Percentiles rank a stretch among this genome's conserved stretches.
Evolutionary conservation across 345 rosid genomes (phyloP).

Genomic region (Boechera divaricarpa): DNA sequence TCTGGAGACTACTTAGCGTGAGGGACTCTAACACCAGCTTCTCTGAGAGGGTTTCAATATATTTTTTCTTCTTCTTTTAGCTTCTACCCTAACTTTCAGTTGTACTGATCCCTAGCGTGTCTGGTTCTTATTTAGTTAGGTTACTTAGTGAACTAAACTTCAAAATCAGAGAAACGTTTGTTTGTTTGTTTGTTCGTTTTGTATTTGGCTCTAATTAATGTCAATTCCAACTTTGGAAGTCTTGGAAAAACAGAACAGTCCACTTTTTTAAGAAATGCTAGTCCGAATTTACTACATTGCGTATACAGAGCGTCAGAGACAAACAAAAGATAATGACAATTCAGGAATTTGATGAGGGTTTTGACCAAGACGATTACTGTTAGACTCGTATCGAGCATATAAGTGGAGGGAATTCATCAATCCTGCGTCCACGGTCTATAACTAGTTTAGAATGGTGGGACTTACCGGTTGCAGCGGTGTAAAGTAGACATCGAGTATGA

Average conservation of each 20-base stretch:
- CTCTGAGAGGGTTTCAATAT: constrained; percentile 16
- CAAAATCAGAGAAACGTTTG: constrained; percentile 15
- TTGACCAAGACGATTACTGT: too few species aligned
- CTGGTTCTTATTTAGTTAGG: constrained; percentile 28
- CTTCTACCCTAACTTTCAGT: constrained; percentile 7
- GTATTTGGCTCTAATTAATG: neutral
- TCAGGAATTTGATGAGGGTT: neutral
- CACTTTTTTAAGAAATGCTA: neutral
- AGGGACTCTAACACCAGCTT: neutral
- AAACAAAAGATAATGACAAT: neutral
- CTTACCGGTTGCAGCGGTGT: too few species aligned
- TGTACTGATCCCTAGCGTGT: constrained; percentile 4
- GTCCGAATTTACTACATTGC: neutral
- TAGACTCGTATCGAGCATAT: too few species aligned
- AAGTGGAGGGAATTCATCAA: too few species aligned
- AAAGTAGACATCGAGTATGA: too few species aligned
- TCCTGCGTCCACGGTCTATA: too few species aligned
- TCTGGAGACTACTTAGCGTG: constrained; percentile 44
- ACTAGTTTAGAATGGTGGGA: too few species aligned
- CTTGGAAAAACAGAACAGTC: neutral
- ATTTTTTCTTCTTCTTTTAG: neutral
- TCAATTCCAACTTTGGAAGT: constrained; percentile 10
- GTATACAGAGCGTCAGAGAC: neutral
- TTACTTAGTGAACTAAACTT: constrained; percentile 26
- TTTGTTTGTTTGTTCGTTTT: neutral